These are phyloP conservation scores for Picochlorum costavermella DNA, from an alignment of 139 green algal species.

Conservation along the genomic window DNA sequence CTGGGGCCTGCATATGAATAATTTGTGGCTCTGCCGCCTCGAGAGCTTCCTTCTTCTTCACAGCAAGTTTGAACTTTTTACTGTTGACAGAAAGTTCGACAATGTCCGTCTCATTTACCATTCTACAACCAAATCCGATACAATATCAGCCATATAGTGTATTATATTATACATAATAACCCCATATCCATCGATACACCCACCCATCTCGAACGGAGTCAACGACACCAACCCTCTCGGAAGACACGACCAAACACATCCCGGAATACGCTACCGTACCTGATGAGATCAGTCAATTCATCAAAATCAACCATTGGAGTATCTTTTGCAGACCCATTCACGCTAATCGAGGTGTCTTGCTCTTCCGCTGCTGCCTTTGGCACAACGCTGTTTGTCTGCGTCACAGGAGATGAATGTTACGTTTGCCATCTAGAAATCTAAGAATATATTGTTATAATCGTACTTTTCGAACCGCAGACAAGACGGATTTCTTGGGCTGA, in stretches of 20 bases:
- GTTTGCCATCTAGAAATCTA: neutral
- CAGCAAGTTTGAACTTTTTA: conserved; percentile 78
- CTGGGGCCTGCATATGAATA: conserved; percentile 13
- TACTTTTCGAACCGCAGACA: neutral
- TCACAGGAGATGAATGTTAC: neutral
- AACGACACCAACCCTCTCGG: neutral
- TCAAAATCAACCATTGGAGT: conserved; percentile 62
- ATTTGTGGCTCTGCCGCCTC: conserved; percentile 37
- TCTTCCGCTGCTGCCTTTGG: conserved; percentile 18
- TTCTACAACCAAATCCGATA: conserved; percentile 40
- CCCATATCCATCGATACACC: neutral
- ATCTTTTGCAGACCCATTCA: conserved; percentile 30
- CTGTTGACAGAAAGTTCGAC: conserved; percentile 91
- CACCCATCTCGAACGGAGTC: neutral
- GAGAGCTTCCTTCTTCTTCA: conserved; percentile 83
- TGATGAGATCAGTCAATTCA: conserved; percentile 74
- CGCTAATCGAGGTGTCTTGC: conserved; percentile 18
- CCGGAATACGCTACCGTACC: conserved; percentile 22
- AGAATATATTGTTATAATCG: neutral
- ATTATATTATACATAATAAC: neutral
- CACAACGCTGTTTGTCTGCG: conserved; percentile 1
- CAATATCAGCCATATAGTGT: neutral
- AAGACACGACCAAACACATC: neutral
- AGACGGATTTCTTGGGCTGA: conserved; percentile 3
- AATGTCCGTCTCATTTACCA: conserved; percentile 91